A percentile compares a stretch with the other conserved stretches of the same genome.
phyloP scores from a whole-genome alignment of 2,329 filamentous ascomycete species.

The Penicillium sp. region DNA sequence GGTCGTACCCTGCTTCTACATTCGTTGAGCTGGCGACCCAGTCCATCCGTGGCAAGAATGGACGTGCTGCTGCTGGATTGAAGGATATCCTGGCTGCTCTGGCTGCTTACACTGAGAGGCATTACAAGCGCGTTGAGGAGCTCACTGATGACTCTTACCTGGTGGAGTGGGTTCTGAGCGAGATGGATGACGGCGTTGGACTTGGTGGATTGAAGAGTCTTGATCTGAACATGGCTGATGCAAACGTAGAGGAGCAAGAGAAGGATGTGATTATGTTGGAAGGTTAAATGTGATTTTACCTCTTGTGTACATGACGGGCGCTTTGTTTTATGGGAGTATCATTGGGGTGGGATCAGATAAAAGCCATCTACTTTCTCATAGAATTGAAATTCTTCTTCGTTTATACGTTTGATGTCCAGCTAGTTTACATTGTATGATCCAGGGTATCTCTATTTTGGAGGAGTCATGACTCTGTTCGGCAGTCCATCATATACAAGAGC shows the following conservation, averaged over 20 bases:
- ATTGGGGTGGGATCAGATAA: slow-evolving; percentile 23
- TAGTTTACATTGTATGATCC: background rate
- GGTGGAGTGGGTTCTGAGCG: slow-evolving; percentile 85
- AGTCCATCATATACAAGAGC: slow-evolving; percentile 5
- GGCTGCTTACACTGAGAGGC: slow-evolving; percentile 85
- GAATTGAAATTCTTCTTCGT: slow-evolving; percentile 17
- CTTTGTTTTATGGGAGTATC: slow-evolving; percentile 24
- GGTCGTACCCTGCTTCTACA: slow-evolving; percentile 75
- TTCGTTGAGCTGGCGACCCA: slow-evolving; percentile 67
- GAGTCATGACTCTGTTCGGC: background rate
- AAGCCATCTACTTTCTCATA: slow-evolving; percentile 25
- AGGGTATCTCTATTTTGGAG: slow-evolving; percentile 22
- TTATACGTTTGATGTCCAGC: background rate
- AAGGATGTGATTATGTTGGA: slow-evolving; percentile 45
- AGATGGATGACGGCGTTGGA: slow-evolving; percentile 76
- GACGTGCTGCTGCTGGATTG: slow-evolving; percentile 58
- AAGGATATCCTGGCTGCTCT: slow-evolving; percentile 87
- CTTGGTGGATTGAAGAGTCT: slow-evolving; percentile 32
- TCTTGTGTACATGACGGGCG: slow-evolving; percentile 28
- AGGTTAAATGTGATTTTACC: slow-evolving; percentile 22
- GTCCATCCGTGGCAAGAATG: slow-evolving; percentile 32
- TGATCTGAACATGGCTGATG: slow-evolving; percentile 20
- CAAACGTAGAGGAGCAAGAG: slow-evolving; percentile 29
- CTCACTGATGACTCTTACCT: slow-evolving; percentile 92
- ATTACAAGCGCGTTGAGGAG: slow-evolving; percentile 87